Percentiles rank a stretch among this genome's conserved stretches.
phyloP scores from a whole-genome alignment of 495 filamentous ascomycete genomes.

The Talaromyces nanjingensis region DNA sequence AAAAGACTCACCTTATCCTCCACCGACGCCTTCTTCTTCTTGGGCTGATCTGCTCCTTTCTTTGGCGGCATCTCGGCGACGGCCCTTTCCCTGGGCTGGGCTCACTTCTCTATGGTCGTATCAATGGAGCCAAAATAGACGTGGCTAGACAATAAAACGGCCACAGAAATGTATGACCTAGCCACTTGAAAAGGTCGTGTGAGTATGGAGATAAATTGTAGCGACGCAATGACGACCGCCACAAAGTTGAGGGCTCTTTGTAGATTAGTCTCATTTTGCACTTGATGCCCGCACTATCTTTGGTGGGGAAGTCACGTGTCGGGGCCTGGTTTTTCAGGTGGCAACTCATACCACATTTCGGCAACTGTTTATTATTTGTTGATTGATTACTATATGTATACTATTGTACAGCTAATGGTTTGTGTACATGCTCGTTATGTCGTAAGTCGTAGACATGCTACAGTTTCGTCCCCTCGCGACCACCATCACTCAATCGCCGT shows the following conservation, averaged over 20 bases:
- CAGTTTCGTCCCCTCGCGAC: conserved; percentile 40
- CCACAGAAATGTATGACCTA: neutral
- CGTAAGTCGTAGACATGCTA: conserved; percentile 8
- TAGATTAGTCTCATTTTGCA: conserved; percentile 2
- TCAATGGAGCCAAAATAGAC: neutral
- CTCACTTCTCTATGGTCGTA: neutral
- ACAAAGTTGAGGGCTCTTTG: conserved; percentile 4
- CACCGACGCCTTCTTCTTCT: conserved; percentile 68
- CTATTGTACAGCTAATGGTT: neutral
- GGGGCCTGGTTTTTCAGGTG: neutral
- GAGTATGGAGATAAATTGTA: neutral
- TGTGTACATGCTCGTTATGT: neutral
- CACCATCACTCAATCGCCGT: conserved; percentile 35
- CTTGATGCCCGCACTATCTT: neutral
- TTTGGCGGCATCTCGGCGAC: conserved; percentile 82
- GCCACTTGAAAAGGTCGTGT: neutral
- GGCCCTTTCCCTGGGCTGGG: conserved; percentile 7
- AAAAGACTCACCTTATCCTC: conserved; percentile 66
- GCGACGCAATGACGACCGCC: neutral
- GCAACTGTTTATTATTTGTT: neutral
- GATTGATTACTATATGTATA: neutral
- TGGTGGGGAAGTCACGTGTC: neutral
- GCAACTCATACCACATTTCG: neutral
- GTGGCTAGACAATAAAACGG: neutral
- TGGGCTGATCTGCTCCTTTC: conserved; percentile 51